A percentile compares a stretch with the other conserved stretches of the same genome.
Conservation (phyloP, 2,329 filamentous ascomycete genomes). For the Parastagonospora avenae region DNA sequence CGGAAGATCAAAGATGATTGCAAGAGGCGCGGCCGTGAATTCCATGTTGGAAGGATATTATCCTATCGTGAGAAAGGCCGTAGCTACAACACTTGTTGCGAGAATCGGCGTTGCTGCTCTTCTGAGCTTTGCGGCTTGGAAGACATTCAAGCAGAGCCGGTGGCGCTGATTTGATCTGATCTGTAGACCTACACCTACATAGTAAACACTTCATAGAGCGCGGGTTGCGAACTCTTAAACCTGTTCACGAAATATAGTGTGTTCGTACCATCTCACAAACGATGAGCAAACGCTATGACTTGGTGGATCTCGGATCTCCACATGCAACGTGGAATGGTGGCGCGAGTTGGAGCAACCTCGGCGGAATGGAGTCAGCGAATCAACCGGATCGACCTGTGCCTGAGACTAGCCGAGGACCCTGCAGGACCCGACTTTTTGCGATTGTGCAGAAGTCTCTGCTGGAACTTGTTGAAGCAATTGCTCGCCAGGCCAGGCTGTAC, state of each 20-base stretch:
- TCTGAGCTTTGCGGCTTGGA: conserved; percentile 27
- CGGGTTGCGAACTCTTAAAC: neutral
- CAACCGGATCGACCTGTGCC: neutral
- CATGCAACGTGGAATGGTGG: neutral
- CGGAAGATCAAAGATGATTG: conserved; percentile 45
- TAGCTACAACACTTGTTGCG: conserved; percentile 50
- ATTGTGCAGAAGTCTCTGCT: neutral
- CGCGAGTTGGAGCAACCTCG: neutral
- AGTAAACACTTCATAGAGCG: too few species aligned
- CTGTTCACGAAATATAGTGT: neutral
- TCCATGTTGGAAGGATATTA: conserved; percentile 60
- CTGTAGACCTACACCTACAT: too few species aligned
- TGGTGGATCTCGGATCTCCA: too few species aligned
- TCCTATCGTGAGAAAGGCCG: conserved; percentile 55
- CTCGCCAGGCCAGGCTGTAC: neutral
- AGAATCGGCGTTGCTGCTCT: conserved; percentile 37
- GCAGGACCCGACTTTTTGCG: conserved; percentile 2
- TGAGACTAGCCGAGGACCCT: conserved; percentile 4
- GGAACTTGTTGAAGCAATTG: neutral
- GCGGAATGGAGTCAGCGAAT: neutral
- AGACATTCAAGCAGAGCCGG: conserved; percentile 11
- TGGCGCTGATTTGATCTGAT: neutral
- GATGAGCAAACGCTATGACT: neutral
- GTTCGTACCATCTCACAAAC: neutral
- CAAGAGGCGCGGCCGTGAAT: conserved; percentile 50